Base-by-base conservation (phyloP, 352 stramenopile genomes). In the Thraustotheca clavata region DNA sequence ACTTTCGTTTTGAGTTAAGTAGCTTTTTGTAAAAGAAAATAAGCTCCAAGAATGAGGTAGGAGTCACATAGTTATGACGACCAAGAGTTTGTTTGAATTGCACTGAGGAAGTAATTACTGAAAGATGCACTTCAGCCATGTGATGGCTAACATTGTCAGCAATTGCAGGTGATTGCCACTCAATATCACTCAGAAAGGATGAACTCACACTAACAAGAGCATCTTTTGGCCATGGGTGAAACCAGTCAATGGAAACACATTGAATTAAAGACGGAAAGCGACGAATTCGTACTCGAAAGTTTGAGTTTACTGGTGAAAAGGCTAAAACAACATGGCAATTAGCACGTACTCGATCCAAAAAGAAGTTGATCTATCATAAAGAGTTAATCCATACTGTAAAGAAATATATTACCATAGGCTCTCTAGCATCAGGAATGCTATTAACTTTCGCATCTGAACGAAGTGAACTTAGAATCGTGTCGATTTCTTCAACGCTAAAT, bases 131-230 rank as follows among this genome's bases (percentile, higher is more conserved):
- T 41, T 97, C 88, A 2, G 90, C 88, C 83, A 97, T 96, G 69
- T 97, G 87, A 61, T 97, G 85, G 7, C 84, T 90, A 8, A 97
- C 87, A 52, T 96, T 97, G 43, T 97, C 89, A 27, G 93, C 80
- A 22, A 97, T 80, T 8, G 84, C 77, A 18, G 73, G 71, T 0
- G 76, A 86, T 0, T 70, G 73, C 8, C 92, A 57, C 3, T 89
- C 74, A 0, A 91, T 63, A n/a, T 91, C 74, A 12, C 89, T 76
- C 4, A 97, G 67, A 48, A 96, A 97, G 22, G 86, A 76, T 34
- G 93, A 68, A 7, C 88, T 88, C 1, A 97, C 88, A 54, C 89
- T 85, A 0, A 95, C 76, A 2, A 96, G 76, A 4, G 86, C 85
- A 63, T 95, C 89, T 60, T 86, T 87, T 0, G 90, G 88, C 89